A percentile compares a stretch with the other conserved stretches of the same genome.
Evolutionary conservation across 768 basidiomycete species (phyloP).

Genomic region (Vararia minispora): DNA sequence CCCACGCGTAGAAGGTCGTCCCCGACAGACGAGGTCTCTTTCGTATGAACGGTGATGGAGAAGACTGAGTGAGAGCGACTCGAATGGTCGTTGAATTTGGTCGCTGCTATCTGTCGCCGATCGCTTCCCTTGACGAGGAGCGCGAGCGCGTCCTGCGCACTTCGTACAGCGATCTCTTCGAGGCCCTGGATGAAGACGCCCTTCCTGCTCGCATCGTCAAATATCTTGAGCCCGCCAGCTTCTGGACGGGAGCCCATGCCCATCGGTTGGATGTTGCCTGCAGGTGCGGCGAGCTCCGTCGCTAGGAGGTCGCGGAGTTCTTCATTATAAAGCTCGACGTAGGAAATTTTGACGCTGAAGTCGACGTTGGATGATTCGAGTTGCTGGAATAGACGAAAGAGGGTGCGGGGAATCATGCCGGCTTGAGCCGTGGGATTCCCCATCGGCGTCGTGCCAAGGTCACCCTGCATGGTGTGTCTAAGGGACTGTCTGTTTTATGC

Average conservation of each 20-base stretch:
- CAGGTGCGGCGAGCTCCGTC: slow-evolving; percentile 60
- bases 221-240: slow-evolving; percentile 70
- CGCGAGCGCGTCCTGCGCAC: slow-evolving; percentile 70
- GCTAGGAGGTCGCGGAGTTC: slow-evolving; percentile 91
- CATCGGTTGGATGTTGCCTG: slow-evolving; percentile 68
- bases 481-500: neutral
- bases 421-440: slow-evolving; percentile 83
- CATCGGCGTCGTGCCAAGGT: slow-evolving; percentile 70
- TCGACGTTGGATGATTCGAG: slow-evolving; percentile 71
- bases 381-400: slow-evolving; percentile 84
- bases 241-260: slow-evolving; percentile 35
- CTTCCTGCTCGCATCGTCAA: slow-evolving; percentile 81
- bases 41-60: slow-evolving; percentile 89
- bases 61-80: slow-evolving; percentile 98
- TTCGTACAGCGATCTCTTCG: slow-evolving; percentile 80
- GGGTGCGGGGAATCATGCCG: slow-evolving; percentile 90
- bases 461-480: slow-evolving; percentile 97
- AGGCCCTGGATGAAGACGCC: slow-evolving; percentile 92
- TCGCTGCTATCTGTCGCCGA: slow-evolving; percentile 86
- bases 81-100: slow-evolving; percentile 96
- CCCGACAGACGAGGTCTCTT: slow-evolving; percentile 64
- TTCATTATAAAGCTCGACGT: slow-evolving; percentile 95
- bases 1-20: slow-evolving; percentile 90
- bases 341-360: slow-evolving; percentile 89
- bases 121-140: slow-evolving; percentile 85